phyloP scores from a whole-genome alignment of 2,329 filamentous ascomycete genomes.

The Sporothrix pallida region DNA sequence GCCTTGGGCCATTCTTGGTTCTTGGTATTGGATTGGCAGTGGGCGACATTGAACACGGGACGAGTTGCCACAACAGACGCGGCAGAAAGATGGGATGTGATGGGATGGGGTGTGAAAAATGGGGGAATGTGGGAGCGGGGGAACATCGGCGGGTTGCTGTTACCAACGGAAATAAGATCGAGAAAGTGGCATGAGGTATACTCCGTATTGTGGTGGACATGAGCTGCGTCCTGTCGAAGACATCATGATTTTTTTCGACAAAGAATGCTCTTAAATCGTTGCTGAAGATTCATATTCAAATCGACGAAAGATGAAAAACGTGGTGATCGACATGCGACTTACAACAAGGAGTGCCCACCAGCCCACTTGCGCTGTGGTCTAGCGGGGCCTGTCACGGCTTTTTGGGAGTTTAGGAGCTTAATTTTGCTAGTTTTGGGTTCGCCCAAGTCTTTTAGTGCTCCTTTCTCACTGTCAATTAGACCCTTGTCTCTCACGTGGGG shows the following conservation, averaged over 20 bases:
- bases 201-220: too few species aligned
- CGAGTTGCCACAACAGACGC: conserved; percentile 14
- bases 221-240: too few species aligned
- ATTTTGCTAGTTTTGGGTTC: not conserved
- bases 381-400: not conserved
- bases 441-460: not conserved
- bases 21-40: not conserved
- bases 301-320: not conserved
- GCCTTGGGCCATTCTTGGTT: not conserved
- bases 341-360: not conserved
- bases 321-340: conserved; percentile 1
- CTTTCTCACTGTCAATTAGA: not conserved
- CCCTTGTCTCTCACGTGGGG: conserved; percentile 29
- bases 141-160: not conserved
- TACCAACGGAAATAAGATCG: conserved; percentile 21
- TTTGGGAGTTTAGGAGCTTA: too few species aligned
- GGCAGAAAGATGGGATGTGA: not conserved
- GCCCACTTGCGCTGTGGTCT: too few species aligned
- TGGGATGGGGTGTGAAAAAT: not conserved
- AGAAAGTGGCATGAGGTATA: not conserved
- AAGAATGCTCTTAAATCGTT: not conserved
- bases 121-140: not conserved
- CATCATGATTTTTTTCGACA: too few species aligned
- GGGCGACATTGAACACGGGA: conserved; percentile 9
- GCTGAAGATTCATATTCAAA: not conserved